Percentiles rank a stretch among this genome's conserved stretches.
Evolutionary conservation across 2,329 filamentous ascomycete species (phyloP).

Genomic region (Mollisiaceae sp.): DNA sequence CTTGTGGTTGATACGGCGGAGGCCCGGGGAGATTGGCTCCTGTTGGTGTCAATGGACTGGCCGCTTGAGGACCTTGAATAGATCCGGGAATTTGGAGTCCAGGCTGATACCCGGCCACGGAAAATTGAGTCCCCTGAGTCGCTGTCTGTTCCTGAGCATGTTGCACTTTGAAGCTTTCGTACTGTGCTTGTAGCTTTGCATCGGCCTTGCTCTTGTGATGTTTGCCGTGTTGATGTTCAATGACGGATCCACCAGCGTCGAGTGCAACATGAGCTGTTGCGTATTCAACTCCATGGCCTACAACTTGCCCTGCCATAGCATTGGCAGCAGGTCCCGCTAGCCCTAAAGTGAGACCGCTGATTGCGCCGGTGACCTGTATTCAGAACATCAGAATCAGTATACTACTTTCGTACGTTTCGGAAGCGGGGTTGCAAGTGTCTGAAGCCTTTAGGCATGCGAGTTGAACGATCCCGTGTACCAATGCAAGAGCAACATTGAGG

Average conservation of each 20-base stretch:
- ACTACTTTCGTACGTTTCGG: too few species aligned
- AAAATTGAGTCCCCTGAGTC: slow-evolving; percentile 22
- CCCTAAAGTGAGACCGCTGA: slow-evolving; percentile 46
- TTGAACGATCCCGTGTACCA: too few species aligned
- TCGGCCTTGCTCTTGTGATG: slow-evolving; percentile 46
- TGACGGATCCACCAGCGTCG: slow-evolving; percentile 44
- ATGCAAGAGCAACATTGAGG: too few species aligned
- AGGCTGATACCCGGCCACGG: slow-evolving; percentile 20
- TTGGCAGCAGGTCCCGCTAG: slow-evolving; percentile 46
- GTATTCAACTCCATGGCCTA: slow-evolving; percentile 46
- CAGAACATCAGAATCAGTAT: too few species aligned
- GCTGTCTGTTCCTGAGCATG: slow-evolving; percentile 36
- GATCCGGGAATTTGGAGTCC: slow-evolving; percentile 11
- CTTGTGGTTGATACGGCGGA: slow-evolving; percentile 18
- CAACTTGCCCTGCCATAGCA: slow-evolving; percentile 44
- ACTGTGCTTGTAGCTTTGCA: slow-evolving; percentile 42
- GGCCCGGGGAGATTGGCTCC: neutral
- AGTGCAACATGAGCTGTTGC: slow-evolving; percentile 46
- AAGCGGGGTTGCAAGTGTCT: too few species aligned
- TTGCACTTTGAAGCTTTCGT: slow-evolving; percentile 41
- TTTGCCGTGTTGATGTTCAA: slow-evolving; percentile 46
- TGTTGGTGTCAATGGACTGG: neutral
- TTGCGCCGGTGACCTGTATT: slow-evolving; percentile 40
- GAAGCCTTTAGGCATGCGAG: too few species aligned
- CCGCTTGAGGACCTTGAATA: slow-evolving; percentile 10